Base-by-base conservation (phyloP, 2,329 filamentous ascomycete genomes). In the Aplosporella prunicola region DNA sequence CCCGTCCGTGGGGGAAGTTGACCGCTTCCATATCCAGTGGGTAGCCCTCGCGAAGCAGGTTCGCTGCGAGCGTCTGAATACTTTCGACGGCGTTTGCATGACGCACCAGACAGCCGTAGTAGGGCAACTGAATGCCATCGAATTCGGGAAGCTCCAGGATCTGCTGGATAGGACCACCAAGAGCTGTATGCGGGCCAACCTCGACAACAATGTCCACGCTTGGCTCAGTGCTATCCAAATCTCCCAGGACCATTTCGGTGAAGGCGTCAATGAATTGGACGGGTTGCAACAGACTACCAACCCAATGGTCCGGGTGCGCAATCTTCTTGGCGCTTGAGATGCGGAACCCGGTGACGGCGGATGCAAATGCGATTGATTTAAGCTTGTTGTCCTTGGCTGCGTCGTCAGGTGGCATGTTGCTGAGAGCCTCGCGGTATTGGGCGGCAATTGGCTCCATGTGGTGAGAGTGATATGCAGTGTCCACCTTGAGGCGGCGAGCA, bases 401-500 rank as follows among this genome's bases (percentile, higher is more conserved):
- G n/a, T n/a, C n/a, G n/a, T n/a, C n/a, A 13, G 17, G 5, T 27
- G 15, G 5, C 15, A 13, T 7, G 20, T 42, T 3, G 27, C 37
- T 8, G 32, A 40, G 6, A 32, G 36, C 13, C 4, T 16, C 8
- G 5, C 41, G 14, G 33, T 62, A 61, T 2, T 45, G 43, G 4
- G 30, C 42, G 5, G 50, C 46, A 32, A 56, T 58, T 3, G 51
- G 42, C 20, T 52, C 7, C 62, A 67, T 66, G 27, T 67, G 62
- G 25, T 58, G 54, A 0, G 62, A 64, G 38, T 69, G 66, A 32
- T 67, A 69, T 0, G 66, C 65, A 7, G 46, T 56, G 20, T 62
- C 56, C 3, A 68, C 61, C 31, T 57, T 53, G 2, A 71, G 55
- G 8, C 49, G 38, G 1, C 60, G 51, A 2, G 50, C 52, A 40